phyloP scores from a whole-genome alignment of 306 rosid species.

The Urtica urens region DNA sequence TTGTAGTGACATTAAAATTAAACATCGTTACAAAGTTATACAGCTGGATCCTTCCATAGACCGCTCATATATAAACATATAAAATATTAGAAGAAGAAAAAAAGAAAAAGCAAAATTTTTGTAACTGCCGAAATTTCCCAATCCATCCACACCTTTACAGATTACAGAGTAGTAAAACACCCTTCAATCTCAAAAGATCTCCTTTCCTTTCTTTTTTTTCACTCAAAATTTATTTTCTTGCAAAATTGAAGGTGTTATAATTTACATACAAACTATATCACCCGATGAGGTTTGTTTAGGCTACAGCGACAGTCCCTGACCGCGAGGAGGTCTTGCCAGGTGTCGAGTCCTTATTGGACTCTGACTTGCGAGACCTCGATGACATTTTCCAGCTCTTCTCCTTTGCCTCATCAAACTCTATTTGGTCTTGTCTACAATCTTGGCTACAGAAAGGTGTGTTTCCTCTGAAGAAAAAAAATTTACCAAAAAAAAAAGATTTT shows the following conservation, averaged over 20 bases:
- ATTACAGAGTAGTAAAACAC: neutral
- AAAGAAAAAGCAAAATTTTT: constrained; percentile 19
- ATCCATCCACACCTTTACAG: constrained; percentile 1
- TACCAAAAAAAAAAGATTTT: neutral
- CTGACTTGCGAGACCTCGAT: constrained; percentile 44
- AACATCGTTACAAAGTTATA: constrained; percentile 12
- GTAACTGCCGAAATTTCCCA: neutral
- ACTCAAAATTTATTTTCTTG: neutral
- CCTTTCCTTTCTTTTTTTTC: neutral
- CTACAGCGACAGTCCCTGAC: constrained; percentile 65
- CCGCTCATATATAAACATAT: constrained; percentile 15
- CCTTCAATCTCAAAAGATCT: neutral
- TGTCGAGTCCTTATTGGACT: constrained; percentile 37
- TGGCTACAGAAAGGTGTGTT: constrained; percentile 92
- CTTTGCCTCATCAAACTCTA: constrained; percentile 60
- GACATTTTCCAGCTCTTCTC: constrained; percentile 49
- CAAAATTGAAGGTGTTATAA: neutral
- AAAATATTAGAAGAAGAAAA: constrained; percentile 2
- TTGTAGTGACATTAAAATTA: neutral
- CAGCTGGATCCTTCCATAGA: constrained; percentile 11
- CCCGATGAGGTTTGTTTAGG: constrained; percentile 18
- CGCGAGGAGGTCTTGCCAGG: constrained; percentile 38
- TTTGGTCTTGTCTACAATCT: constrained; percentile 85
- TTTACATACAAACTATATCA: too few species aligned
- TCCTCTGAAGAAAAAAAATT: constrained; percentile 50